Percentiles rank a stretch among this genome's conserved stretches.
These are phyloP conservation scores for Suillus spraguei DNA, from an alignment of 768 basidiomycete genomes.

Conservation along the genomic window DNA sequence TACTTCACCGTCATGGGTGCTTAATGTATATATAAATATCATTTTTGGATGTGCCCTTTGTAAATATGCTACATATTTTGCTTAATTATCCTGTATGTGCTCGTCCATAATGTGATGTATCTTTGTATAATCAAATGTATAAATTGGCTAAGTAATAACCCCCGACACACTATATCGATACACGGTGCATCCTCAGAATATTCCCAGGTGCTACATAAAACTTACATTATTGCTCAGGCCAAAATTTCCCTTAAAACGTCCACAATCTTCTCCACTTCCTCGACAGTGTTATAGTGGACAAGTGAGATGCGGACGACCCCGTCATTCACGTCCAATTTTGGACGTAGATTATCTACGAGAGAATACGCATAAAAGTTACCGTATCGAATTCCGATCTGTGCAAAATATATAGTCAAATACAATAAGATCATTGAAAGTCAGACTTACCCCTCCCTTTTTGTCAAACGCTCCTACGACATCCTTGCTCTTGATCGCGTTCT, in stretches of 20 bases:
- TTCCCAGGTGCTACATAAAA: background rate
- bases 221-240: conserved; percentile 12
- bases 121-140: too few relatives aligned
- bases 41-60: too few relatives aligned
- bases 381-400: conserved; percentile 74
- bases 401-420: conserved; percentile 4
- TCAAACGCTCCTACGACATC: conserved; percentile 70
- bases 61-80: background rate
- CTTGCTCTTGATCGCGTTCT: conserved; percentile 55
- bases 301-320: conserved; percentile 76
- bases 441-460: conserved; percentile 58
- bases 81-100: too few relatives aligned
- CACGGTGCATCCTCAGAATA: too few relatives aligned
- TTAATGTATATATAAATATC: conserved; percentile 9
- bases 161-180: too few relatives aligned
- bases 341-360: conserved; percentile 51
- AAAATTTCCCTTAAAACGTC: conserved; percentile 55
- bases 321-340: conserved; percentile 61
- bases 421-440: background rate
- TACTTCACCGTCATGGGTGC: background rate
- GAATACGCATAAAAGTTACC: conserved; percentile 82
- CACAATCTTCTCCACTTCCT: conserved; percentile 67
- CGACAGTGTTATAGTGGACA: conserved; percentile 79
- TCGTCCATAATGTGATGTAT: too few relatives aligned
- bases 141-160: too few relatives aligned